Conservation (phyloP, 345 rosid species). For the Citrus australasica region DNA sequence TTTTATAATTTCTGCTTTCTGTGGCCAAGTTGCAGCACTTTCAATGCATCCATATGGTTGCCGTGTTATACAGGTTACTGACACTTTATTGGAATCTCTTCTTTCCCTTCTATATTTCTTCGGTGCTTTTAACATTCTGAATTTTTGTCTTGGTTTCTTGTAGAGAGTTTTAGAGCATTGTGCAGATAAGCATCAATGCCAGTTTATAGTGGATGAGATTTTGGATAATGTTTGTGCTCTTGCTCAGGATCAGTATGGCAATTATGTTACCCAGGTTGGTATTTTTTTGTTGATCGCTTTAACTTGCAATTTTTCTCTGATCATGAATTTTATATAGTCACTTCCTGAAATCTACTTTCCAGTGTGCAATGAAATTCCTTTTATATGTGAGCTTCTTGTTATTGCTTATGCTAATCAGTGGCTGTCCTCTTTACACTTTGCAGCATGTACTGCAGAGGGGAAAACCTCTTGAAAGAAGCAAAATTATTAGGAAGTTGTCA, state of each 20-base stretch:
- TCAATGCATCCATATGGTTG: conserved; percentile 84
- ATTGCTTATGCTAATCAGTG: background rate
- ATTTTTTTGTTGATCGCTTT: background rate
- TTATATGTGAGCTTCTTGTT: background rate
- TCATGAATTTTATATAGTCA: background rate
- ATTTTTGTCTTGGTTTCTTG: conserved; percentile 15
- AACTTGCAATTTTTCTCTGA: background rate
- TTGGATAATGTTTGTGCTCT: conserved; percentile 53
- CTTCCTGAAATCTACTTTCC: background rate
- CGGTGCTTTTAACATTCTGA: background rate
- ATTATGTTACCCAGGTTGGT: conserved; percentile 70
- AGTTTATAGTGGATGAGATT: conserved; percentile 58
- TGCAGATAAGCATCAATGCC: conserved; percentile 43
- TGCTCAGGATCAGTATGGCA: conserved; percentile 77
- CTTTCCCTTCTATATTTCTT: conserved; percentile 9
- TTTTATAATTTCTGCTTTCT: conserved; percentile 57
- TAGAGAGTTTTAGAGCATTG: conserved; percentile 76
- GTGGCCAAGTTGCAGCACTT: conserved; percentile 62
- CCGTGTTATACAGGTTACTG: conserved; percentile 70
- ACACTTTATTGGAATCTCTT: background rate
- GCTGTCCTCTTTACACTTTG: conserved; percentile 13
- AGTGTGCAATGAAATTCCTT: background rate
- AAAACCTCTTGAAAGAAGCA: conserved; percentile 43
- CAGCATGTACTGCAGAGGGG: conserved; percentile 75
- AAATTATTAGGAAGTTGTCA: conserved; percentile 48